phyloP scores from a whole-genome alignment of 208 protist species.

The Trypanosoma caninum region DNA sequence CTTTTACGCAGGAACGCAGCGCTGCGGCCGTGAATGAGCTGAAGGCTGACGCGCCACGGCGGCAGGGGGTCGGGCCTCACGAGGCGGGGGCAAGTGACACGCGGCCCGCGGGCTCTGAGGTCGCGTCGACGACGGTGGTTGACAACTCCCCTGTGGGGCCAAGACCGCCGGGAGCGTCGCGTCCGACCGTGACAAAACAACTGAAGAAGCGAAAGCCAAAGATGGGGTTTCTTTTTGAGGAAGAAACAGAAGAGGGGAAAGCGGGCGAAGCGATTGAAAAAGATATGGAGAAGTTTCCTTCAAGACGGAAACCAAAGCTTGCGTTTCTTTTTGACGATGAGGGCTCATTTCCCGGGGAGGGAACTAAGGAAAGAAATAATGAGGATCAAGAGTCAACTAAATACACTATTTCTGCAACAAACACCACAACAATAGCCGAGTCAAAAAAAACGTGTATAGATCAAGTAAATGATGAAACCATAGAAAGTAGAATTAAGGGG shows the following conservation, averaged over 20 bases:
- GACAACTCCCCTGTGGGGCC: neutral
- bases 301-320: slow-evolving; percentile 6
- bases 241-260: neutral
- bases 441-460: neutral
- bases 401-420: neutral
- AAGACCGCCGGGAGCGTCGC: neutral
- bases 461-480: neutral
- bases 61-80: neutral
- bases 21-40: neutral
- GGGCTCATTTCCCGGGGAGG: neutral
- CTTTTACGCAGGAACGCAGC: neutral
- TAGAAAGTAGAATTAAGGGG: neutral
- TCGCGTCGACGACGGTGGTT: neutral
- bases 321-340: slow-evolving; percentile 17
- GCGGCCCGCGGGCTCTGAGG: neutral
- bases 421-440: neutral
- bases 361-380: neutral
- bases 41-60: neutral
- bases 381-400: neutral
- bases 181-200: slow-evolving; percentile 1
- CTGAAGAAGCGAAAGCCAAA: slow-evolving; percentile 9
- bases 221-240: slow-evolving; percentile 11
- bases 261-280: neutral
- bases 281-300: too few relatives aligned
- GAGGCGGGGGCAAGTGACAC: neutral